Evolutionary conservation across 2,329 filamentous ascomycete genomes (phyloP), one percentile per base, ranked within the genome.

Genomic region (Arachnomyces sp.): DNA sequence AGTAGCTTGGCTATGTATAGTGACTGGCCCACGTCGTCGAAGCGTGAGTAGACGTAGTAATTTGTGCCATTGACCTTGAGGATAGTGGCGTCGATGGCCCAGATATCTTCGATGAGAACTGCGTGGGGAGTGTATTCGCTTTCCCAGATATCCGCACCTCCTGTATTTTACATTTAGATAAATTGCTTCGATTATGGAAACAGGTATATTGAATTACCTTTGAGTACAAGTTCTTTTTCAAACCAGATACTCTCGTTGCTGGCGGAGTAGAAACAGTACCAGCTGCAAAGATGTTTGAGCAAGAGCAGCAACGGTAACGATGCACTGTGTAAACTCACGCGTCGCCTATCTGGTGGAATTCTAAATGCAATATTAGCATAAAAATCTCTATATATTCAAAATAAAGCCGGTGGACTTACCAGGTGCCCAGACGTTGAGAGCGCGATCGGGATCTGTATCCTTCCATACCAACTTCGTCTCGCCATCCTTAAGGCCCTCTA

Each of bases 191-290:
- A 25, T 5, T 5, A 9, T 5, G 21, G 21, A 9, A 9, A 25
- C 9, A 9, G 21, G 21, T 5, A 9, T 25, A 25, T 9, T n/a
- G n/a, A 42, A 68, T 69, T 72, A 45, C 67, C 63, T 4, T 76
- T 60, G 14, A 73, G 74, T 37, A 76, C 67, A 3, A 66, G 55
- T 8, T 67, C 63, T 53, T 78, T 74, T 1, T 62, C 61, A 15
- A 67, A 67, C 2, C 75, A 55, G 44, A 74, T 63, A 3, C 55
- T 59, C 1, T 55, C 52, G 25, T 60, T 61, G 1, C 72, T 71
- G 2, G 72, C 69, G 0, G 73, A 72, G 51, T 76, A 77, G 56
- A 77, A 78, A 30, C 77, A 65, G 41, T 73, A 76, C 73, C 74
- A 69, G 18, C 48, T 44, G 33, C 52, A 49, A 29, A 16, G 34